These are phyloP conservation scores for Ambrosia artemisiifolia DNA, from an alignment of 129 eudicot species.

Conservation along the genomic window DNA sequence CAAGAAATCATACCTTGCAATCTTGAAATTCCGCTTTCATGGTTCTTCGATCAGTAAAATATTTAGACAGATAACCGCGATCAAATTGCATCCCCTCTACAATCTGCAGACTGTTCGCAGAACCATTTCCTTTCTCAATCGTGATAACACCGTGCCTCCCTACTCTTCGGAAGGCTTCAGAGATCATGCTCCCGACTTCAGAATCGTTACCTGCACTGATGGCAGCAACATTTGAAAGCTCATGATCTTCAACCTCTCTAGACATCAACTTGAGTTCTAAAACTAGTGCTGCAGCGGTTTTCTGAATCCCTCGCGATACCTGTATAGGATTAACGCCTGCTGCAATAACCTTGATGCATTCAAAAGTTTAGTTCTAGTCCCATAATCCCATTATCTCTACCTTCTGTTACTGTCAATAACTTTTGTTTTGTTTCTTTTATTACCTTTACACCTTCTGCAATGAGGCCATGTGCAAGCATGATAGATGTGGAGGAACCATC, in stretches of 20 bases:
- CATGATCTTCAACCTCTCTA: conserved; percentile 88
- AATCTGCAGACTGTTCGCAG: conserved; percentile 47
- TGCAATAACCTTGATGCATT: conserved; percentile 58
- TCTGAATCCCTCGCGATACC: conserved; percentile 78
- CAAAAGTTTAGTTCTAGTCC: conserved; percentile 9
- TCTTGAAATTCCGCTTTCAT: conserved; percentile 66
- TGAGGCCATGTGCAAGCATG: conserved; percentile 89
- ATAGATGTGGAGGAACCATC: conserved; percentile 94
- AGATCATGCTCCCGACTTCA: conserved; percentile 72
- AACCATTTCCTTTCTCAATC: conserved; percentile 63
- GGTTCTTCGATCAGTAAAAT: conserved; percentile 66
- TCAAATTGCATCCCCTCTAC: conserved; percentile 92
- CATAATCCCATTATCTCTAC: neutral
- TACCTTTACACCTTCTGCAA: conserved; percentile 91
- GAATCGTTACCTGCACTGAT: conserved; percentile 85
- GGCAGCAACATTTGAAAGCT: conserved; percentile 80
- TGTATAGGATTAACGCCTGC: conserved; percentile 85
- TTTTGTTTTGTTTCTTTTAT: neutral
- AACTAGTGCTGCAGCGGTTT: conserved; percentile 71
- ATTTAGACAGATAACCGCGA: conserved; percentile 84
- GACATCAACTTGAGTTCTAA: conserved; percentile 71
- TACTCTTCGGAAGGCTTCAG: conserved; percentile 64
- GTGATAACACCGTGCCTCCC: conserved; percentile 75
- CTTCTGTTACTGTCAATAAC: neutral
- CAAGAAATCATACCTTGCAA: conserved; percentile 60